Evolutionary conservation across 768 basidiomycete species (phyloP).

Genomic region (Phaffia australis): DNA sequence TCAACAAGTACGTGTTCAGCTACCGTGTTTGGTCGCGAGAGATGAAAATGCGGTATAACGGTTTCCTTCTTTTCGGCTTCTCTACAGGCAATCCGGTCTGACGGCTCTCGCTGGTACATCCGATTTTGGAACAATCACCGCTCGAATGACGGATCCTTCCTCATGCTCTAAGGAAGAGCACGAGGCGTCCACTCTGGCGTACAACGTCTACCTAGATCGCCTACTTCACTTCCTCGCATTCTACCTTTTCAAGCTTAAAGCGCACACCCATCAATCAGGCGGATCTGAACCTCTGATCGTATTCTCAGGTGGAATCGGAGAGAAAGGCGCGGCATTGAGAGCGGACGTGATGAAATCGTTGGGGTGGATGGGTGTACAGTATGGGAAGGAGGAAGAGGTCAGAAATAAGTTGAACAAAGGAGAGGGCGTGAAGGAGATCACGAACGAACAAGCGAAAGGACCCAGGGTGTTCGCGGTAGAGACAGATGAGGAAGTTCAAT

Average conservation of each 20-base stretch:
- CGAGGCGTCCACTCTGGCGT: conserved; percentile 48
- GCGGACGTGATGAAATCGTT: conserved; percentile 48
- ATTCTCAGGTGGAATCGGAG: conserved; percentile 82
- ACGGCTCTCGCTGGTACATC: conserved; percentile 67
- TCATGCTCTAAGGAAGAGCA: conserved; percentile 33
- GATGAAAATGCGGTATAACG: not conserved
- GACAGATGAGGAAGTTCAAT: conserved; percentile 40
- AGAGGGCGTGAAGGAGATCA: conserved; percentile 28
- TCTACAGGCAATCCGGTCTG: conserved; percentile 57
- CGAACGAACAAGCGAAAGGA: conserved; percentile 27
- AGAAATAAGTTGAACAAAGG: conserved; percentile 44
- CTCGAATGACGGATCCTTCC: conserved; percentile 41
- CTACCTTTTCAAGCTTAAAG: conserved; percentile 57
- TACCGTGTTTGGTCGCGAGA: not conserved
- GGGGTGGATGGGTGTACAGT: conserved; percentile 51
- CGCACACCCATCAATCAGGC: not conserved
- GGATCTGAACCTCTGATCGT: conserved; percentile 42
- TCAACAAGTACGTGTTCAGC: conserved; percentile 40
- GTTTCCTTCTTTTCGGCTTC: conserved; percentile 8
- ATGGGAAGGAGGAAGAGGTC: conserved; percentile 42
- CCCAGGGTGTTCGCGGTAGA: conserved; percentile 38
- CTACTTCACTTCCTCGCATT: conserved; percentile 60
- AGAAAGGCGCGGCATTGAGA: conserved; percentile 55
- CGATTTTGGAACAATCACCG: conserved; percentile 60
- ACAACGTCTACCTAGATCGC: conserved; percentile 67